Evolutionary conservation across 2,329 filamentous ascomycete genomes (phyloP).

Genomic region (Neospermospora avenae): DNA sequence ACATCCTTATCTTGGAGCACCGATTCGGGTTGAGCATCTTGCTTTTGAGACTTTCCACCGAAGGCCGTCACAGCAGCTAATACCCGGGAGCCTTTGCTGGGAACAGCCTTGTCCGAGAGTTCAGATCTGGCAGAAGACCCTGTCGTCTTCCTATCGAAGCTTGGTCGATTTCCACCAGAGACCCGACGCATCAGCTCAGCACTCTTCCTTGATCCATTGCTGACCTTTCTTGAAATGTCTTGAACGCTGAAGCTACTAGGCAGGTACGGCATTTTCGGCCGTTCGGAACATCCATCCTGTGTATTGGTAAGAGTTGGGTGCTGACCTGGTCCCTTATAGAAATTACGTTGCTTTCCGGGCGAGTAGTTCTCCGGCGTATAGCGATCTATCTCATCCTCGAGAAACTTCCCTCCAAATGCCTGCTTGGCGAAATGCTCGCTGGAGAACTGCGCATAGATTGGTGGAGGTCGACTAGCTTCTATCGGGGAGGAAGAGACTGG

Average conservation of each 20-base stretch:
- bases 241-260: conserved; percentile 35
- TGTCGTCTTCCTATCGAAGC: conserved; percentile 27
- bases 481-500: conserved; percentile 49
- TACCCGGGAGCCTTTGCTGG: conserved; percentile 52
- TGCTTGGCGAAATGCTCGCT: conserved; percentile 37
- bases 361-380: conserved; percentile 34
- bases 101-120: conserved; percentile 36
- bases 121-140: conserved; percentile 33
- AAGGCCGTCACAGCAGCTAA: conserved; percentile 63
- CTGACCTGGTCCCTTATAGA: conserved; percentile 25
- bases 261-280: conserved; percentile 34
- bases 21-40: conserved; percentile 28
- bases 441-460: conserved; percentile 78
- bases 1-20: conserved; percentile 51
- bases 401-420: conserved; percentile 39
- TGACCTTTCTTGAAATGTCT: conserved; percentile 32
- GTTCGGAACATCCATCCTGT: conserved; percentile 24
- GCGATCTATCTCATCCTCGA: conserved; percentile 35
- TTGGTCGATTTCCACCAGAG: conserved; percentile 27
- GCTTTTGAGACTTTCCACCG: conserved; percentile 47
- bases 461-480: conserved; percentile 50
- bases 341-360: conserved; percentile 33
- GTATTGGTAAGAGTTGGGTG: conserved; percentile 27
- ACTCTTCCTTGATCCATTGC: conserved; percentile 30
- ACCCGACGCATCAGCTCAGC: conserved; percentile 26